Evolutionary conservation across 257 asterid genomes (phyloP).

Genomic region (Cinchona pubescens): DNA sequence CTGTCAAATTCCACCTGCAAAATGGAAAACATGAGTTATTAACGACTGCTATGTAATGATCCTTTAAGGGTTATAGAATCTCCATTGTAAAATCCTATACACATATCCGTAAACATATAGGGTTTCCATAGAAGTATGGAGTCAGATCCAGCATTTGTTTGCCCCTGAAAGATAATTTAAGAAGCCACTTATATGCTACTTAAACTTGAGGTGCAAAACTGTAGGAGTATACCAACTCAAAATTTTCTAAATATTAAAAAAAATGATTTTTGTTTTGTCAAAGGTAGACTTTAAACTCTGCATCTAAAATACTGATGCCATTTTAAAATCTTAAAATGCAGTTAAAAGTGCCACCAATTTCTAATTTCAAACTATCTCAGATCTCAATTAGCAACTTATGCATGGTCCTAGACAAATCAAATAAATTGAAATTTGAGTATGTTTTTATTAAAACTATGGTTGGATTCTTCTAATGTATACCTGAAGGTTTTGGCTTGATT

Average conservation of each 20-base stretch:
- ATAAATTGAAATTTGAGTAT: background rate
- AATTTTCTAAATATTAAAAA: background rate
- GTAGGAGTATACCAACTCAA: background rate
- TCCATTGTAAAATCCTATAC: background rate
- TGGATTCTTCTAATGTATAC: conserved; percentile 24
- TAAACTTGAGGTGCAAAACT: background rate
- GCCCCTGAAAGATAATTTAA: background rate
- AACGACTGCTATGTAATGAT: background rate
- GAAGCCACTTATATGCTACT: background rate
- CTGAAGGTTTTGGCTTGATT: conserved; percentile 83
- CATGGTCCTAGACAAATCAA: background rate
- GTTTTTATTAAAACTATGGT: background rate
- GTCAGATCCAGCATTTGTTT: background rate
- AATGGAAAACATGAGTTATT: background rate
- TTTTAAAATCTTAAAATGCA: too few relatives aligned
- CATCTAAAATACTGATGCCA: too few relatives aligned
- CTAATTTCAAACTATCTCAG: background rate
- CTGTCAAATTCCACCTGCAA: too few relatives aligned
- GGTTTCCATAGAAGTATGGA: background rate
- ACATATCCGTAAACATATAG: background rate
- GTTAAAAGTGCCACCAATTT: background rate
- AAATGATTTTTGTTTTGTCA: too few relatives aligned
- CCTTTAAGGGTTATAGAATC: background rate
- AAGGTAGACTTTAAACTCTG: too few relatives aligned
- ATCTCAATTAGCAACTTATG: background rate